Evolutionary conservation across 768 basidiomycete species (phyloP).

Genomic region (Cystofilobasidium bisporidii): DNA sequence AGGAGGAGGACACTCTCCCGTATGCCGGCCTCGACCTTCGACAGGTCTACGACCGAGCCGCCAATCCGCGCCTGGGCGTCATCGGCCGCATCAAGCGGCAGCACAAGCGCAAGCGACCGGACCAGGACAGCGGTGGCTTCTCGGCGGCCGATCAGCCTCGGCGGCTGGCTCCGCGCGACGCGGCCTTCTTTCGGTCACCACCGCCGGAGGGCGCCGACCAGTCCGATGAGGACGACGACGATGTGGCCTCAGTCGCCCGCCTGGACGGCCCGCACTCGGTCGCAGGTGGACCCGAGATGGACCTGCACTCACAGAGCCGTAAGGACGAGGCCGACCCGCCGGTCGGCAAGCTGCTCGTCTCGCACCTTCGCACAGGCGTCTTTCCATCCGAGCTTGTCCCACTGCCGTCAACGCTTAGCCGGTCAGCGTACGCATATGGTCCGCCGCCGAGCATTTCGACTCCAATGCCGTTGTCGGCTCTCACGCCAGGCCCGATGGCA

Average conservation of each 20-base stretch:
- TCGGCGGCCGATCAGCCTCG: neutral
- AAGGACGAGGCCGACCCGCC: constrained; percentile 2
- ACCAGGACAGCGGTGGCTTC: neutral
- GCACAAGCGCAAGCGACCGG: neutral
- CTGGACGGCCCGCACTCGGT: neutral
- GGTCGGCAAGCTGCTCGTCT: neutral
- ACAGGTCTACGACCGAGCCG: constrained; percentile 7
- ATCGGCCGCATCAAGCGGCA: constrained; percentile 16
- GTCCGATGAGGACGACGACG: neutral
- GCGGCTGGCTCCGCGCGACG: neutral
- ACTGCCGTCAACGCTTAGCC: constrained; percentile 11
- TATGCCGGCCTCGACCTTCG: neutral
- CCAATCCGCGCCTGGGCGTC: constrained; percentile 18
- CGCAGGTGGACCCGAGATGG: neutral
- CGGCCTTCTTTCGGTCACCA: neutral
- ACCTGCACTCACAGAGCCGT: neutral
- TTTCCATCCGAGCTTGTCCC: neutral
- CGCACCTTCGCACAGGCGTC: neutral
- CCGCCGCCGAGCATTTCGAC: constrained; percentile 58
- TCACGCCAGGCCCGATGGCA: constrained; percentile 41
- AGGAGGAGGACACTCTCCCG: neutral
- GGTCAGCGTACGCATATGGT: constrained; percentile 48
- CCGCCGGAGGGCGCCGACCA: neutral
- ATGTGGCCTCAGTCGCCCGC: neutral
- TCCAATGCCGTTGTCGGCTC: constrained; percentile 41